A percentile compares a stretch with the other conserved stretches of the same genome.
Evolutionary conservation across 2,329 filamentous ascomycete species (phyloP).

Genomic region (Arthrinium puccinioides): DNA sequence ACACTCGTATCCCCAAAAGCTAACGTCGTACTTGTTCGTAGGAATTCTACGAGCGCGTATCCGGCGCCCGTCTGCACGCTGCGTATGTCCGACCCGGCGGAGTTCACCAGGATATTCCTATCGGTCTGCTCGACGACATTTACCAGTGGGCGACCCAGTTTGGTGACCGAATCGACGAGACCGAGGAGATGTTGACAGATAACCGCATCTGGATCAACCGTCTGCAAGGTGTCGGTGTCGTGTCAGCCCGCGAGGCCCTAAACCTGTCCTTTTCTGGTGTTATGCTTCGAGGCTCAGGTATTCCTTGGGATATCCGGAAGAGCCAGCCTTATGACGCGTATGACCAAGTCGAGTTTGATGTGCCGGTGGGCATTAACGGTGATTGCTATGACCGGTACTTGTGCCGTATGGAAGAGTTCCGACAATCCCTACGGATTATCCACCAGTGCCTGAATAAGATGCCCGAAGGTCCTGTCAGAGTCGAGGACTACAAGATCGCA

Average conservation of each 20-base stretch:
- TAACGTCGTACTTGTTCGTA: slow-evolving; percentile 28
- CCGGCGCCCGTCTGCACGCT: slow-evolving; percentile 91
- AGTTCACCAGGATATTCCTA: slow-evolving; percentile 88
- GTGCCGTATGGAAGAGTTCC: slow-evolving; percentile 99
- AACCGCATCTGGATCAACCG: slow-evolving; percentile 99
- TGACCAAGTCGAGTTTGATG: slow-evolving; percentile 95
- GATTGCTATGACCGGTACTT: slow-evolving; percentile 99
- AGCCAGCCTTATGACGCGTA: slow-evolving; percentile 96
- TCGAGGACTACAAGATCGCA: slow-evolving; percentile 98
- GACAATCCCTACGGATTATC: slow-evolving; percentile 95
- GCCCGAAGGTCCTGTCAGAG: slow-evolving; percentile 86
- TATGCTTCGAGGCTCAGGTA: slow-evolving; percentile 94
- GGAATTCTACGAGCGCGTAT: slow-evolving; percentile 99
- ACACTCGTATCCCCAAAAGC: not conserved
- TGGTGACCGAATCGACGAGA: slow-evolving; percentile 96
- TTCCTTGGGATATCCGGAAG: slow-evolving; percentile 96
- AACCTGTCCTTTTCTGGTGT: slow-evolving; percentile 96
- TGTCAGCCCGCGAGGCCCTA: slow-evolving; percentile 86
- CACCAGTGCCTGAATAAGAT: slow-evolving; percentile 99
- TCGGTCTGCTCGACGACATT: slow-evolving; percentile 94
- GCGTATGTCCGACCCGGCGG: slow-evolving; percentile 95
- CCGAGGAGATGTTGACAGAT: slow-evolving; percentile 95
- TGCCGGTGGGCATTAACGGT: slow-evolving; percentile 91
- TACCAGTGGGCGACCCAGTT: slow-evolving; percentile 99
- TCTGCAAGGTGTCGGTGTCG: slow-evolving; percentile 84